phyloP scores from a whole-genome alignment of 345 rosid species.

The Luvunga scandens region DNA sequence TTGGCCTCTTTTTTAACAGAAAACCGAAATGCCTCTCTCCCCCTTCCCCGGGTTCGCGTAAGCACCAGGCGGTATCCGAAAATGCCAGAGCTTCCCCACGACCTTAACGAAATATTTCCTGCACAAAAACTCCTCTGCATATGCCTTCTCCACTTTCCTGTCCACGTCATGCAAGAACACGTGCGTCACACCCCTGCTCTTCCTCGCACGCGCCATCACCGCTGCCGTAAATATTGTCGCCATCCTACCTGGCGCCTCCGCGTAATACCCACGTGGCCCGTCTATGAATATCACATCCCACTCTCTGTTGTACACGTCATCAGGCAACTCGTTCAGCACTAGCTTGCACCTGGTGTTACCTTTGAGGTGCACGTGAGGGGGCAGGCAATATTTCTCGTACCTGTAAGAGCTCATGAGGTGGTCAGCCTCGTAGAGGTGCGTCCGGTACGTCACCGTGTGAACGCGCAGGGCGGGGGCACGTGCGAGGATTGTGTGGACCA shows the following conservation, averaged over 20 bases:
- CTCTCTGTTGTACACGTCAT: conserved; percentile 48
- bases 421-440: conserved; percentile 48
- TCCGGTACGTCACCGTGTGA: conserved; percentile 37
- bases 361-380: conserved; percentile 24
- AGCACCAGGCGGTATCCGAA: conserved; percentile 35
- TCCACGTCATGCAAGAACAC: conserved; percentile 57
- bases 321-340: conserved; percentile 41
- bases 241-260: conserved; percentile 67
- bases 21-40: not conserved
- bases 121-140: conserved; percentile 53
- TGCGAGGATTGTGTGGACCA: conserved; percentile 31
- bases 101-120: conserved; percentile 39
- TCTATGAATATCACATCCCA: conserved; percentile 65
- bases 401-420: conserved; percentile 30
- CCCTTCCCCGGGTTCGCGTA: not conserved
- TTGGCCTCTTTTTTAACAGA: not conserved
- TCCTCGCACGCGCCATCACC: conserved; percentile 49
- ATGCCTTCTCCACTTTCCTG: conserved; percentile 51
- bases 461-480: conserved; percentile 32
- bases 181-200: conserved; percentile 45
- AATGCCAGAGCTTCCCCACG: conserved; percentile 50
- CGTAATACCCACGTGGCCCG: conserved; percentile 52
- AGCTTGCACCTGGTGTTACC: conserved; percentile 36
- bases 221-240: conserved; percentile 57
- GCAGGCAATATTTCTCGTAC: conserved; percentile 35